Base-by-base conservation (phyloP, 225 moss, liverwort and hornwort species). In the Pseudisothecium myosuroides region DNA sequence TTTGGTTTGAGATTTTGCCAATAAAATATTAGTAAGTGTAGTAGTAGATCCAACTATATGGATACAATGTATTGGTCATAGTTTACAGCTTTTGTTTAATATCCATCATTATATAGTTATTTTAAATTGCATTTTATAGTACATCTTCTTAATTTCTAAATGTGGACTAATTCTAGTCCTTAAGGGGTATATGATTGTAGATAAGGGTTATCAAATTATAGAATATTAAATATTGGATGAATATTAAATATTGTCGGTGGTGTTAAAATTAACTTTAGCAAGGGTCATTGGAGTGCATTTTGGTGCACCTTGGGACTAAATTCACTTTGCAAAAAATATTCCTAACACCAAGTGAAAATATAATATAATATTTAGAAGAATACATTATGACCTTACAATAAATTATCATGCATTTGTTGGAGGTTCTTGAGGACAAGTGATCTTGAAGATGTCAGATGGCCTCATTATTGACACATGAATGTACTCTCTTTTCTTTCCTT, bases 141-240 rank as follows among this genome's bases (percentile, higher is more conserved):
- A 8, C 20, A 76, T 34, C 3, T 52, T 76, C 3, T 5, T 34
- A 34, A 50, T 21, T 50, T 34, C 21, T 5, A 4, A 50, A 50
- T 50, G 8, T 20, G 0, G 8, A 21, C 3, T 76, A 50, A 50
- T 7, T 29, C 0, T 20, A 0, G 13, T 32, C 32, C 13, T 76
- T 34, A 8, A 20, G 1, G 12, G 5, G 0, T 21, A 34, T 2
- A 32, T 76, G 31, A 11, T 43, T 74, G 47, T 74, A 6, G 18
- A 47, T 47, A 47, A 74, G 14, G 7, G 2, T 7, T 49, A 12
- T 2, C 0, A 76, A 14, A 37, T 24, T 77, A 24, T 10, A 8
- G 2, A 77, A 24, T 23, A 37, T 37, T 9, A 14, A 23, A 24
- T 37, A 4, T 50, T 36, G 9, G 7, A 0, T 23, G n/a, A n/a